A percentile compares a stretch with the other conserved stretches of the same genome.
These are phyloP conservation scores for Venturiaceae sp. DNA, from an alignment of 2,329 filamentous ascomycete species.

Conservation along the genomic window DNA sequence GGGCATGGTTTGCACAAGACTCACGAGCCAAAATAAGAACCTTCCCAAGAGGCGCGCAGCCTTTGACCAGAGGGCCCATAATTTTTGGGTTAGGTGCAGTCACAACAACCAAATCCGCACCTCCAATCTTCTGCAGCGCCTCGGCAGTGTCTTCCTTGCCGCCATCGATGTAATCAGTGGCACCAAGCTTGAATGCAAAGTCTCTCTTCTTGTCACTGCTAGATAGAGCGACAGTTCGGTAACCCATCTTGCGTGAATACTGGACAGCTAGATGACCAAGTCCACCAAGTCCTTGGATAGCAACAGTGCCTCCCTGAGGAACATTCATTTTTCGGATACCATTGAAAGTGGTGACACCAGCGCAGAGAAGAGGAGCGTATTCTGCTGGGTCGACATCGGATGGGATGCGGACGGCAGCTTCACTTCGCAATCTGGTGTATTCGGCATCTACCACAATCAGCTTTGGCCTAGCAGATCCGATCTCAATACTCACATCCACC, in stretches of 20 bases:
- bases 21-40: conserved; percentile 47
- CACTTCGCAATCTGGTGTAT: conserved; percentile 50
- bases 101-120: conserved; percentile 51
- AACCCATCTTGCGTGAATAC: conserved; percentile 43
- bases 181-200: conserved; percentile 45
- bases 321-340: conserved; percentile 39
- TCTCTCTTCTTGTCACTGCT: conserved; percentile 40
- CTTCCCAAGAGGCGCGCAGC: conserved; percentile 46
- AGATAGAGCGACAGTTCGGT: conserved; percentile 41
- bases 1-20: conserved; percentile 4
- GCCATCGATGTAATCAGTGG: conserved; percentile 47
- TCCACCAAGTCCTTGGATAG: conserved; percentile 43
- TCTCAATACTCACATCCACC: conserved; percentile 49
- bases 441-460: conserved; percentile 36
- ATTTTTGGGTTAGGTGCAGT: conserved; percentile 52
- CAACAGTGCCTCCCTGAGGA: conserved; percentile 34
- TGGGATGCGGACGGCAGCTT: conserved; percentile 48
- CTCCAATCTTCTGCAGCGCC: conserved; percentile 47
- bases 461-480: neutral
- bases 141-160: conserved; percentile 38
- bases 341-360: conserved; percentile 44
- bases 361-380: conserved; percentile 28
- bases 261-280: conserved; percentile 45
- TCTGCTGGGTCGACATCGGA: conserved; percentile 34
- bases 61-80: conserved; percentile 44